Conservation (phyloP, 352 stramenopile genomes). For the Globisporangium echinulatum region DNA sequence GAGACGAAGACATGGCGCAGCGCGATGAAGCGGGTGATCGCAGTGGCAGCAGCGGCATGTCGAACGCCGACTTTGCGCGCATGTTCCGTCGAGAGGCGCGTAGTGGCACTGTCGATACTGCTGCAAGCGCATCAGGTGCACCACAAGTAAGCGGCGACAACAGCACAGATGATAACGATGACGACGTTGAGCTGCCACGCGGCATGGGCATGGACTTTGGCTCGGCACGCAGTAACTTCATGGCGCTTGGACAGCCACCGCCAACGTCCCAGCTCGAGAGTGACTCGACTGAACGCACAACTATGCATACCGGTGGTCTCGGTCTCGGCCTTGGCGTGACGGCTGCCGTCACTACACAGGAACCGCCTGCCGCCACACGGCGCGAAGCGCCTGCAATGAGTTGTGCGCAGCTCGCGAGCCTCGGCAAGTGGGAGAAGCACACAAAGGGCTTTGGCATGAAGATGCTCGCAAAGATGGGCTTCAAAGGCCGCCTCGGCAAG, state of each 20-base stretch:
- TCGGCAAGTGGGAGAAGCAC: slow-evolving; percentile 90
- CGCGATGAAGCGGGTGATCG: neutral
- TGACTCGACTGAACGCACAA: neutral
- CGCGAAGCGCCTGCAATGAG: slow-evolving; percentile 7
- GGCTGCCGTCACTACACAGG: neutral
- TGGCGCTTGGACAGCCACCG: neutral
- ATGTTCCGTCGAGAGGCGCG: slow-evolving; percentile 51
- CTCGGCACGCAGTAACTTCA: neutral
- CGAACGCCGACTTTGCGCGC: slow-evolving; percentile 77
- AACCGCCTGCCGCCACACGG: slow-evolving; percentile 3
- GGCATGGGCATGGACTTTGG: neutral
- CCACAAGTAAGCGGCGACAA: too few relatives aligned
- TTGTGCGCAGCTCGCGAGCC: slow-evolving; percentile 7
- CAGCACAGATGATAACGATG: neutral
- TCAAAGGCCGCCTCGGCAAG: slow-evolving; percentile 90
- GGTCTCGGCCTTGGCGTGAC: neutral
- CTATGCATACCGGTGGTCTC: neutral
- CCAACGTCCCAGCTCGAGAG: neutral
- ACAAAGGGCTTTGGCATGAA: slow-evolving; percentile 95
- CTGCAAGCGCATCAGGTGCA: neutral
- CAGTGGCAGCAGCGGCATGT: slow-evolving; percentile 19
- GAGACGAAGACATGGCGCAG: neutral
- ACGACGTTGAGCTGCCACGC: slow-evolving; percentile 7
- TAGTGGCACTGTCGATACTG: slow-evolving; percentile 6
- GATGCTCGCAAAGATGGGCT: slow-evolving; percentile 96